phyloP scores from a whole-genome alignment of 2,329 filamentous ascomycete species.

The Xylariaceae sp. region DNA sequence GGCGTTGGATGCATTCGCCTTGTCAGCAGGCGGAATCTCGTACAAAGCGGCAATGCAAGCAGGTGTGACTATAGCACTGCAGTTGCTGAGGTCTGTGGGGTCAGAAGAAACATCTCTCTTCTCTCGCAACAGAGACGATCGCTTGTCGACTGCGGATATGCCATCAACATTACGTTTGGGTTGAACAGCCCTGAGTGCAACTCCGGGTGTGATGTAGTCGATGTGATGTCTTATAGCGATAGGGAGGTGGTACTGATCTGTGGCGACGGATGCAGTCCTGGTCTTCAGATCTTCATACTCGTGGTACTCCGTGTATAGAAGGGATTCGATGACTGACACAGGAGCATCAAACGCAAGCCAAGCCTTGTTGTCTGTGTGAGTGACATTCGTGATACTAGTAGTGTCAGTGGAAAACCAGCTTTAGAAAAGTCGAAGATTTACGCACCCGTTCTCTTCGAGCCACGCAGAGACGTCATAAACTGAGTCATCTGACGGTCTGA shows the following conservation, averaged over 20 bases:
- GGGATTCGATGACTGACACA: not conserved
- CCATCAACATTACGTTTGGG: not conserved
- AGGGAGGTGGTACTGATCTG: not conserved
- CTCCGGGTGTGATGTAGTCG: not conserved
- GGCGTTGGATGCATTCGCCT: not conserved
- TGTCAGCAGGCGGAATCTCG: not conserved
- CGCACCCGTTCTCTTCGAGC: not conserved
- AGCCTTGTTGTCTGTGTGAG: not conserved
- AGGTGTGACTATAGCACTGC: not conserved
- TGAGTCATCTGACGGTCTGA: not conserved
- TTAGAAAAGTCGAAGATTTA: not conserved
- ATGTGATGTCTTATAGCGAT: not conserved
- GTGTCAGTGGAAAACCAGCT: not conserved
- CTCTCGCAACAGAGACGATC: not conserved
- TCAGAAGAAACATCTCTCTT: not conserved
- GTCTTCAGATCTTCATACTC: not conserved
- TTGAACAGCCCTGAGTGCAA: not conserved
- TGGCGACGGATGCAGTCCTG: not conserved
- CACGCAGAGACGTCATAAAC: not conserved
- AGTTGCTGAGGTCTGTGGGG: not conserved
- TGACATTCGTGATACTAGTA: not conserved
- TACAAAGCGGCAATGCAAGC: not conserved
- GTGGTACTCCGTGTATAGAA: not conserved
- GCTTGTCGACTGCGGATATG: not conserved
- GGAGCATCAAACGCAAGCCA: not conserved